Base-by-base conservation (phyloP, 768 basidiomycete species). In the Rhodotorula babjevae region DNA sequence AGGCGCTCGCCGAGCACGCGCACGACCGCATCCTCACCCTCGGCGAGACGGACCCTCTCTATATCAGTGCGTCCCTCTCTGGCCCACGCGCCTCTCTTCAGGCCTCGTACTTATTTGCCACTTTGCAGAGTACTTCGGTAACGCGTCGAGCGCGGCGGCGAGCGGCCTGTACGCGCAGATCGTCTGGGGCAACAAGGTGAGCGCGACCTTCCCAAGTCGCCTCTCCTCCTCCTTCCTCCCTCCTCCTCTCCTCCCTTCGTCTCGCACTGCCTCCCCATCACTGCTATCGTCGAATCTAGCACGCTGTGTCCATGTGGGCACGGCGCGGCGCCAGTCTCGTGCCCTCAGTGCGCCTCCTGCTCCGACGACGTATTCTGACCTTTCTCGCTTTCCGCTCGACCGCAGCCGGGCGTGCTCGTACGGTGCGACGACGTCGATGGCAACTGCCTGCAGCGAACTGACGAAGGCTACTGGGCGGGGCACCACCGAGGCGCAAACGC, bases 161-260 rank as follows among this genome's bases (percentile, higher is more conserved):
- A 46, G 60, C 0, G 72, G 72, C 9, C 66, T 69, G 56, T 73
- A 69, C 72, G 67, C 67, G 1, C 64, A 65, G 31, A 52, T 73
- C 27, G 16, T 56, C 5, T 69, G 68, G 60, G 72, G 67, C 7
- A 73, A 73, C 64, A 69, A 55, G 11, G 50, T 52, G 50, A 7
- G 11, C 14, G 3, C 21, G 8, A 25, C 50, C 23, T 52, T 27
- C 25, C 3, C 50, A 27, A 11, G 11, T 7, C 10, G 50, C 50
- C 21, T 52, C 25, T 10, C 25, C 25, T 23, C 21, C 49, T 52
- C 9, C 27, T 36, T 9, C 36, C 36, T 36, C 36, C 36, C 9
- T 36, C 36, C 36, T 36, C 36, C 36, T 36, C 36, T 36, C 36
- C 9, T 9, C 36, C 5, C 36, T 9, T 36, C 36, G 5, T 9